Conservation (phyloP, 306 rosid species). For the Begonia peltatifolia region DNA sequence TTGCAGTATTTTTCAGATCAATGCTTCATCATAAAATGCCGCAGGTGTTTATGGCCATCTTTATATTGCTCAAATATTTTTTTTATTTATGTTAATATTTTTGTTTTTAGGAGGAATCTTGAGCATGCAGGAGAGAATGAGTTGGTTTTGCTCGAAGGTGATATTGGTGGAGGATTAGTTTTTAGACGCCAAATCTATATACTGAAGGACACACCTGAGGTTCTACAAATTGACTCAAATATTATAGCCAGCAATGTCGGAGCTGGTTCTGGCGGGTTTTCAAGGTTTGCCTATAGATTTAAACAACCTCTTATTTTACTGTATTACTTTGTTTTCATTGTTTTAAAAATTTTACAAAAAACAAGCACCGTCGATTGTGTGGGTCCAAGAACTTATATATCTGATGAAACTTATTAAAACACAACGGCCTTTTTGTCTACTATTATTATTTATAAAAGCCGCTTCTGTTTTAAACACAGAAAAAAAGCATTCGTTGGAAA, state of each 20-base stretch:
- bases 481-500: no score
- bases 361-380: no score
- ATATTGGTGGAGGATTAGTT: constrained; percentile 82
- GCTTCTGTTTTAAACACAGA: no score
- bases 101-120: constrained; percentile 46
- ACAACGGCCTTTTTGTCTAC: no score
- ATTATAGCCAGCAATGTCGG: constrained; percentile 67
- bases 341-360: no score
- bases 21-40: no score
- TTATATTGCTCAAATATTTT: background rate
- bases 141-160: constrained; percentile 62
- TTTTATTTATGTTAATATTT: background rate
- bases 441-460: no score
- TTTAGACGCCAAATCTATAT: constrained; percentile 44
- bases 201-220: constrained; percentile 33
- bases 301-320: no score
- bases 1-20: no score
- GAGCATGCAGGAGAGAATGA: constrained; percentile 59
- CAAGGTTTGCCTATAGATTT: constrained; percentile 39
- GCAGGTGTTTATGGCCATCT: background rate
- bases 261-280: constrained; percentile 96
- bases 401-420: no score
- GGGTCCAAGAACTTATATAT: no score
- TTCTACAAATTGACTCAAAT: constrained; percentile 52
- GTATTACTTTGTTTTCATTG: no score